These are phyloP conservation scores for Lipomyces lipofer DNA, from an alignment of 805 yeast species.

Conservation along the genomic window DNA sequence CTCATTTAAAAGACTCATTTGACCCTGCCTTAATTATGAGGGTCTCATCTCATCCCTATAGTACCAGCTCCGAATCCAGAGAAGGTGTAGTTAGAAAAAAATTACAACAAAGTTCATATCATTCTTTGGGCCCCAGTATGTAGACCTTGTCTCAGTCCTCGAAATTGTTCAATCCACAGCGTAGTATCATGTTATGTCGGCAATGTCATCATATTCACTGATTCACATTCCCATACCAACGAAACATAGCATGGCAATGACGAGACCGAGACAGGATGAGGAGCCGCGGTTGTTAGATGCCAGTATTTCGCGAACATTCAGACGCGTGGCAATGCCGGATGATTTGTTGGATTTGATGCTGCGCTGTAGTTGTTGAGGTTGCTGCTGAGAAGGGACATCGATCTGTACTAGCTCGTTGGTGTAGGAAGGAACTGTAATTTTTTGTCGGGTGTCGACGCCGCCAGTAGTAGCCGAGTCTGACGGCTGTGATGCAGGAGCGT, in stretches of 20 bases:
- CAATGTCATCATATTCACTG: neutral
- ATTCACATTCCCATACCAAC: conserved; percentile 28
- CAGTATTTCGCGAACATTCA: conserved; percentile 22
- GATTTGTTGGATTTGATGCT: conserved; percentile 4
- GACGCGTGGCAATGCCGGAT: conserved; percentile 18
- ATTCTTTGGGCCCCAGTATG: too few species aligned
- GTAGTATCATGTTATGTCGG: too few species aligned
- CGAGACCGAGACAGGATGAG: conserved; percentile 22
- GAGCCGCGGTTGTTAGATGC: conserved; percentile 8
- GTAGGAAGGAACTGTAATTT: neutral
- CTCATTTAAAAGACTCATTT: too few species aligned
- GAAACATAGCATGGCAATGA: conserved; percentile 28
- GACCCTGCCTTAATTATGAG: too few species aligned
- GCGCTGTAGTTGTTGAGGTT: neutral
- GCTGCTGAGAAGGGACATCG: neutral
- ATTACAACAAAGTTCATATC: too few species aligned
- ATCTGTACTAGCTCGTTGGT: neutral
- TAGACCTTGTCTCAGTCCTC: too few species aligned
- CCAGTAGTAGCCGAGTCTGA: neutral
- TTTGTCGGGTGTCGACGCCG: neutral
- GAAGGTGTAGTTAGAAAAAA: too few species aligned
- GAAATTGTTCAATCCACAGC: too few species aligned
- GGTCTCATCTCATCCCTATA: too few species aligned
- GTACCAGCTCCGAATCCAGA: too few species aligned
- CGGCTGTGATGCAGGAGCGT: neutral